Evolutionary conservation across 768 basidiomycete species (phyloP), one percentile per base, ranked within the genome.

Genomic region (Boletellus sp.): DNA sequence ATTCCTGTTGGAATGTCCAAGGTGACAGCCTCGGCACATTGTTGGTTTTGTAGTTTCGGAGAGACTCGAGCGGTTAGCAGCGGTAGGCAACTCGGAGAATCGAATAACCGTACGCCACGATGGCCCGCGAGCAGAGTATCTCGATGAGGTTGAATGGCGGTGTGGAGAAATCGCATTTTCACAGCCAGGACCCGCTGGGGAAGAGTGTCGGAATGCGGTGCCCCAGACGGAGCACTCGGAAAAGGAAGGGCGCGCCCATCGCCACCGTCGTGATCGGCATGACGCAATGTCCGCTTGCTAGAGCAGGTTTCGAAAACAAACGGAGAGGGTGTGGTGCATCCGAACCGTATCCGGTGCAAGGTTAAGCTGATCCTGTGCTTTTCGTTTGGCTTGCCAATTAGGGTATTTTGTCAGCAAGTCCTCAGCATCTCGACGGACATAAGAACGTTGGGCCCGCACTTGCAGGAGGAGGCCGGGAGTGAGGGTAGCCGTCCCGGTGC

Each of bases 31-130:
- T 49, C 56, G 52, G 50, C 24, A 48, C 66, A 68, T 64, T 55
- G 54, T 69, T 54, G 63, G 60, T 70, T 68, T 67, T 68, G 67
- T 68, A 68, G 66, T 56, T 58, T 55, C 53, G 41, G 51, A 53
- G 35, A 55, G 24, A 50, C 41, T 31, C 51, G 33, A 62, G 57
- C 46, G 54, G 57, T 54, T 43, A 54, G 45, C 56, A 56, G 40
- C 48, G 56, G 55, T 47, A 47, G 53, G 65, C 58, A 51, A 68
- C 55, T 52, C 68, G 67, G 67, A 58, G 57, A 47, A 49, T 46
- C 34, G 28, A 69, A 55, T 68, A 69, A 62, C 67, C 67, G 67
- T 68, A 42, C 34, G 38, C 53, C 52, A 56, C 59, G 51, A 55
- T 55, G 28, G 45, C 45, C 47, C 59, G 48, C 50, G 48, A 67